Base-by-base conservation (phyloP, 2,329 filamentous ascomycete genomes). In the Sporothrix mexicana region DNA sequence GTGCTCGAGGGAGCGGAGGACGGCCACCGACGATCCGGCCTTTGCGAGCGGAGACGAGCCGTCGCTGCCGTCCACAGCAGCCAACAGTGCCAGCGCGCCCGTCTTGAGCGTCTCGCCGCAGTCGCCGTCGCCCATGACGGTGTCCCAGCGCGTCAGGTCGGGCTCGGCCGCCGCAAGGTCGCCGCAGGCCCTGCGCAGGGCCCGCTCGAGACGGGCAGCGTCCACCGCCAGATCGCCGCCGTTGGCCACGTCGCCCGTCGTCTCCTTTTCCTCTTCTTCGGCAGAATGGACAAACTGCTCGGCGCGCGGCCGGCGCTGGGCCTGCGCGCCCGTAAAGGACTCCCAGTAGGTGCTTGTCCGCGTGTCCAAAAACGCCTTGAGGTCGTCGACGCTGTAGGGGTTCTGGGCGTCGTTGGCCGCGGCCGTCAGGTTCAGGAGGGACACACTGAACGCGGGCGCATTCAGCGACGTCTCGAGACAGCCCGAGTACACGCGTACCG, bases 401-500 rank as follows among this genome's bases (percentile, higher is more conserved):
- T 82, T 85, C n/a, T 51, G 69, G 7, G 61, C n/a, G 73, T 82
- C 82, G 67, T 77, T 77, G 0, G 86, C 83, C 0, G 85, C 83
- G 0, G 83, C 84, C 0, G 85, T 85, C 53, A 90, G 78, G 78
- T 90, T 92, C 77, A 92, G 81, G 67, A 93, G 77, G 3, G 90
- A 91, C 6, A 93, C 85, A 15, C 89, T 91, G 78, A 93, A 93
- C 0, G 90, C 91, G 0, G 91, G 86, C 0, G 90, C 91, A 75
- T 93, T 93, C 77, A 93, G 85, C 17, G 90, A 92, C 0, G 91
- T 93, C 85, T 93, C 92, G 72, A 91, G 86, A 41, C 88, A 90
- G 1, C 91, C 91, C 0, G 85, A 82, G 69, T 88, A 84, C 69
- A 92, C 85, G 43, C 91, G 84, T 3, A 84, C 83, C 0, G 87